A percentile compares a stretch with the other conserved stretches of the same genome.
These are phyloP conservation scores for Chlamydomonas applanata DNA, from an alignment of 139 green algal species.

Conservation along the genomic window DNA sequence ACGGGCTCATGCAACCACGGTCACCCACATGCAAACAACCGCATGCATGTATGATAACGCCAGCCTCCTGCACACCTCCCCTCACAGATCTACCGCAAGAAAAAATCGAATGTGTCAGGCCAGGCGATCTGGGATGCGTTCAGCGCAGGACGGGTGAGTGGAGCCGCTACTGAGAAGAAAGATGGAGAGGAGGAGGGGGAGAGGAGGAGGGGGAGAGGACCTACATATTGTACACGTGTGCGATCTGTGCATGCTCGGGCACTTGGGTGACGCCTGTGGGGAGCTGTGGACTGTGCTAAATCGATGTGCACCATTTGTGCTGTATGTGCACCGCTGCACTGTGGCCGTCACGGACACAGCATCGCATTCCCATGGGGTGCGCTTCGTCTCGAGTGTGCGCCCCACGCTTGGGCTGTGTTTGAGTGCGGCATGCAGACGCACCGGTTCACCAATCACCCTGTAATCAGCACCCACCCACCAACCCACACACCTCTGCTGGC, in stretches of 20 bases:
- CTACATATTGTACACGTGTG: no score
- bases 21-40: background rate
- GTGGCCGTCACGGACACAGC: background rate
- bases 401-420: background rate
- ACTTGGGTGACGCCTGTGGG: no score
- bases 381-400: no score
- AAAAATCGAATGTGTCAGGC: background rate
- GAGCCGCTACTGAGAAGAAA: no score
- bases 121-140: constrained; percentile 9
- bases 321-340: background rate
- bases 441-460: background rate
- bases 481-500: background rate
- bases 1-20: background rate
- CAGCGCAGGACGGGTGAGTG: background rate
- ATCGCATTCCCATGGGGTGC: background rate
- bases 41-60: background rate
- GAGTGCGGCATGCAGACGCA: background rate
- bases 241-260: no score
- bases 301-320: no score
- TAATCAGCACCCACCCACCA: background rate
- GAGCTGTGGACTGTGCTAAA: no score
- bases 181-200: background rate
- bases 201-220: no score
- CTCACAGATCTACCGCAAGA: constrained; percentile 12
- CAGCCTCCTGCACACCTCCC: background rate